Base-by-base conservation (phyloP, 768 basidiomycete species). In the Glaciozyma martinii region DNA sequence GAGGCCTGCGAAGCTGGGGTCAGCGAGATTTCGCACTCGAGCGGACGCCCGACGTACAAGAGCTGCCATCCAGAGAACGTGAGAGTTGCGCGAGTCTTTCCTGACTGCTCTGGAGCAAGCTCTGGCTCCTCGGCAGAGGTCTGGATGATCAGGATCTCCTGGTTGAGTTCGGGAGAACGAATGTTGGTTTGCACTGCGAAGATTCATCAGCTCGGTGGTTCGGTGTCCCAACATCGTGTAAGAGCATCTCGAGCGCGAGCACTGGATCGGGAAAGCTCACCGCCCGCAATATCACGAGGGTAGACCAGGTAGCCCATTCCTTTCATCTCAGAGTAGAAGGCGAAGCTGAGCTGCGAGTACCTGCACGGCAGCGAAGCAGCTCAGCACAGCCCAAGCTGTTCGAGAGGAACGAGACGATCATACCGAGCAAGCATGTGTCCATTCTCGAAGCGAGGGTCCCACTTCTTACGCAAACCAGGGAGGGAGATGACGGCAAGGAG, bases 281-380 rank as follows among this genome's bases (percentile, higher is more conserved):
- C 46, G 3, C 67, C 71, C 32, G 61, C 60, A 30, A 71, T 63
- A 44, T 66, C 68, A 19, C 68, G 63, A 23, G 69, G 66, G 59
- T 72, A 60, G 54, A 74, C 63, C 49, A 74, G 37, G 66, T 67
- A 60, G 15, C 57, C 59, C 62, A 71, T 32, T 44, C 73, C 60
- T 19, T 63, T 63, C 66, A 63, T 63, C 30, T 56, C 62, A 9
- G 62, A 56, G 43, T 67, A 67, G 59, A 67, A 67, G 5, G 46
- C 50, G 50, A 53, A 67, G 2, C 49, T 37, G 0, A 49, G 19
- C 16, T 61, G 60, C 27, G 53, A 42, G 27, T 18, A 47, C 10
- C 53, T 55, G 53, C 30, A n/a, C n/a, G 6, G 16, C 21, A 18
- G 58, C 52, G 47, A 47, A 60, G 1, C 46, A 21, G 5, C 29